phyloP scores from a whole-genome alignment of 106 monocot species.

The Acorus calamus region DNA sequence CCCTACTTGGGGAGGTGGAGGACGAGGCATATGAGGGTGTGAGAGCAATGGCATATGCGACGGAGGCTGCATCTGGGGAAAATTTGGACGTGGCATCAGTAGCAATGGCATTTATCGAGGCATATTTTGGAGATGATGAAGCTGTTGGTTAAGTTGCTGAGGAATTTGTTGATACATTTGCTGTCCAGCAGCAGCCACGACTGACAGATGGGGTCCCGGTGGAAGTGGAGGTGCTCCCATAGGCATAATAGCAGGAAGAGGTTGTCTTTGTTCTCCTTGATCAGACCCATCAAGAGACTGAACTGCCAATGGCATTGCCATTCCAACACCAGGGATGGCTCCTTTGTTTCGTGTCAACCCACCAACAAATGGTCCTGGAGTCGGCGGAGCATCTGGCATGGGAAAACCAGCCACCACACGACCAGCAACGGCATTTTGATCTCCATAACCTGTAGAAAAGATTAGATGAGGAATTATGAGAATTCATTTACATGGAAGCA shows the following conservation, averaged over 20 bases:
- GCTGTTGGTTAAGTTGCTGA: slow-evolving; percentile 42
- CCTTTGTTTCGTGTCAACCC: slow-evolving; percentile 72
- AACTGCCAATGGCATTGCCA: slow-evolving; percentile 59
- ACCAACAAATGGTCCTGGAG: slow-evolving; percentile 69
- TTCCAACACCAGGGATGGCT: slow-evolving; percentile 86
- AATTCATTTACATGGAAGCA: no score
- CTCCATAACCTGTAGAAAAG: slow-evolving; percentile 60
- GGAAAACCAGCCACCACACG: slow-evolving; percentile 45
- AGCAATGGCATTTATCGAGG: slow-evolving; percentile 54
- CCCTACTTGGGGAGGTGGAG: slow-evolving; percentile 39
- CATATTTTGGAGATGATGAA: slow-evolving; percentile 34
- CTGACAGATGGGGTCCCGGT: slow-evolving; percentile 92
- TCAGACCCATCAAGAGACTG: slow-evolving; percentile 57
- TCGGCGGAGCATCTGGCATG: slow-evolving; percentile 46
- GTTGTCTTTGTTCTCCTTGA: slow-evolving; percentile 57
- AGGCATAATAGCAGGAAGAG: slow-evolving; percentile 45
- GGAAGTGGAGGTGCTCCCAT: slow-evolving; percentile 81
- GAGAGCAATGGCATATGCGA: slow-evolving; percentile 41
- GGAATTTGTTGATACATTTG: slow-evolving; percentile 49
- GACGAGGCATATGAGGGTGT: slow-evolving; percentile 44
- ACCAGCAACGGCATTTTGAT: slow-evolving; percentile 37
- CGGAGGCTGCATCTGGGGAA: slow-evolving; percentile 61
- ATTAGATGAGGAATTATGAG: neutral
- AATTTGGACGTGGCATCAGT: slow-evolving; percentile 44
- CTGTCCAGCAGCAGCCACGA: slow-evolving; percentile 60